Evolutionary conservation across 192 early-diverging fungal genomes (phyloP), one percentile per base, ranked within the genome.

Genomic region (Cladochytrium replicatum): DNA sequence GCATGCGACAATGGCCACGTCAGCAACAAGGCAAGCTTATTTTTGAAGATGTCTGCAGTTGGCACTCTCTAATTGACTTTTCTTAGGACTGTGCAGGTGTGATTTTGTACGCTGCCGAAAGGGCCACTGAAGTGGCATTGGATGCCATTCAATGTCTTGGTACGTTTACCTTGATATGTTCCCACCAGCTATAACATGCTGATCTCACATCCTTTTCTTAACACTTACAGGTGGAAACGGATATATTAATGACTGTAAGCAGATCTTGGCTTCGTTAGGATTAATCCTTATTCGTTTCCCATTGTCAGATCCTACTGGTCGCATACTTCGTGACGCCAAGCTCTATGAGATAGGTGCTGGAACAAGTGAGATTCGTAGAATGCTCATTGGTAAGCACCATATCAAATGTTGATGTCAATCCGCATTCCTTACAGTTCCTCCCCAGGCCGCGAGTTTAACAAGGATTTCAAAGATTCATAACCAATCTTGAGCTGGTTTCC

Each of bases 341-440:
- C 71, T 96, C 15, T 96, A 96, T 58, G 92, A 95, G 67, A 95
- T 95, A 66, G 92, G 92, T 40, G 92, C 92, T 13, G 92, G 92
- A 26, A 96, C 92, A 19, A 88, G 83, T 54, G 92, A 96, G 72
- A 90, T 91, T 62, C 77, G 89, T 41, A 71, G 89, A 4, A 87
- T 91, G 86, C 67, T 96, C 48, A 96, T 93, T 63, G 92, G 86
- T 56, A 59, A 25, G 40, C 22, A 6, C 4, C 4, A 6, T 17
- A n/a, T n/a, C n/a, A n/a, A n/a, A n/a, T n/a, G n/a, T n/a, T n/a
- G n/a, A n/a, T n/a, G n/a, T n/a, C n/a, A n/a, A n/a, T n/a, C n/a
- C n/a, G n/a, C n/a, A n/a, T n/a, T n/a, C n/a, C n/a, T n/a, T n/a
- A n/a, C n/a, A n/a, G n/a, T n/a, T n/a, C n/a, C n/a, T 57, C 2